Base-by-base conservation (phyloP, 176 grass and related monocot species). In the Oryza longistaminata region DNA sequence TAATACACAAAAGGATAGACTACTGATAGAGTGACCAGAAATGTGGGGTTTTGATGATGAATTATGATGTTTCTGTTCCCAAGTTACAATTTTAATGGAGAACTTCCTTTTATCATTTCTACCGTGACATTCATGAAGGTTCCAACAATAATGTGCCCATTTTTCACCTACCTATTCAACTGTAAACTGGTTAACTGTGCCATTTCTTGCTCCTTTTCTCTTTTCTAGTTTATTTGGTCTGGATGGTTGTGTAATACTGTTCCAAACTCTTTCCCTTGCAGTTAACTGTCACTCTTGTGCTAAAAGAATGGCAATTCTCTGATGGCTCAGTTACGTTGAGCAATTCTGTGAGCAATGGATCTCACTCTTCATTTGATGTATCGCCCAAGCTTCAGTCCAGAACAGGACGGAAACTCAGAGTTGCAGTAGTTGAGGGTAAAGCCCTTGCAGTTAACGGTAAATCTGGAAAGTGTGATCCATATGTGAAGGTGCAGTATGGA, bases 241-340 rank as follows among this genome's bases (percentile, higher is more conserved):
- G 43, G 68, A 39, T 83, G 71, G 76, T 76, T 13, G 26, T 83
- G 33, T n/a, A 66, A 83, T 61, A 40, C 31, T 13, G 3, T 79
- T 77, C 39, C 60, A 61, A 66, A 40, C 70, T 17, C 21, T 80
- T 88, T 91, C 42, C 13, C 16, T 80, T 66, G 46, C 90, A 96
- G 96, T 89, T 99, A 81, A 88, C 83, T 39, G 96, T 94, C 77
- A 96, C 71, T 34, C 88, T 99, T 80, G 84, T 89, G 78, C 78
- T 99, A 75, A 86, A 88, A 92, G 96, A 99, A 92, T 99, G 96
- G 96, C 96, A 96, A 76, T 99, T 96, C 76, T 89, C 91, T 76
- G 96, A 99, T 88, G 96, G 93, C 6, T 96, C 96, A 1, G 88
- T 87, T 75, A 99, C 87, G 74, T 77, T 92, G 60, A 88, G 70